Conservation (phyloP, 345 rosid genomes). For the Acer saccharum region DNA sequence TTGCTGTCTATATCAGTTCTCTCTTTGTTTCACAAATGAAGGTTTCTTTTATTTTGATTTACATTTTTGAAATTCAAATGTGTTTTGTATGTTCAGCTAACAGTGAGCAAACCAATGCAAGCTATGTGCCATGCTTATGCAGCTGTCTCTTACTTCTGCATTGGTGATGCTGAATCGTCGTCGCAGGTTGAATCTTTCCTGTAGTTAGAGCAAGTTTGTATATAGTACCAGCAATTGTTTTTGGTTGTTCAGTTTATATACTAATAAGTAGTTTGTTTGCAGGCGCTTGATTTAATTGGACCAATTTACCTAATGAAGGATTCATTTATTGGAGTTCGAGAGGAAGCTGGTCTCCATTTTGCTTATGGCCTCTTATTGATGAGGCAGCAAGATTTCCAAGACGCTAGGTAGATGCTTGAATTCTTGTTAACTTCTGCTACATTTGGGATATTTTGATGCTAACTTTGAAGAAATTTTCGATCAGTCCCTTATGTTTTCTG, state of each 20-base stretch:
- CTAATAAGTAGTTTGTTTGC: conserved; percentile 22
- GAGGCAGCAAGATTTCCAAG: conserved; percentile 93
- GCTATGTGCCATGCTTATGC: conserved; percentile 92
- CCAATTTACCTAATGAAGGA: conserved; percentile 80
- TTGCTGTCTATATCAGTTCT: not conserved
- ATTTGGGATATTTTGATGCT: not conserved
- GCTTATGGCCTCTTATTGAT: conserved; percentile 90
- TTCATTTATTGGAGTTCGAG: conserved; percentile 83
- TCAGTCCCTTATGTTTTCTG: not conserved
- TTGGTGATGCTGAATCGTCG: conserved; percentile 95
- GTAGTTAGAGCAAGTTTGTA: conserved; percentile 5
- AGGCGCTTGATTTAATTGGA: conserved; percentile 95
- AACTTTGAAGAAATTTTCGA: not conserved
- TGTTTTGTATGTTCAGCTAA: conserved; percentile 52
- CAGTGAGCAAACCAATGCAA: conserved; percentile 90
- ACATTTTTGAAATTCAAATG: conserved; percentile 10
- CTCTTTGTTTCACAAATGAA: conserved; percentile 7
- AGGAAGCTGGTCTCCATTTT: conserved; percentile 89
- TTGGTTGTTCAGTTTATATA: not conserved
- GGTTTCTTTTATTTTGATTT: not conserved
- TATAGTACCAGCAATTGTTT: not conserved
- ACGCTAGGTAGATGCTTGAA: conserved; percentile 64
- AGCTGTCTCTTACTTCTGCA: conserved; percentile 85
- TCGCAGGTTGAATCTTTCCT: conserved; percentile 58
- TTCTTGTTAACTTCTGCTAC: conserved; percentile 13